A percentile compares a stretch with the other conserved stretches of the same genome.
phyloP scores from a whole-genome alignment of 768 basidiomycete genomes.

The Rhodotorula paludigena region DNA sequence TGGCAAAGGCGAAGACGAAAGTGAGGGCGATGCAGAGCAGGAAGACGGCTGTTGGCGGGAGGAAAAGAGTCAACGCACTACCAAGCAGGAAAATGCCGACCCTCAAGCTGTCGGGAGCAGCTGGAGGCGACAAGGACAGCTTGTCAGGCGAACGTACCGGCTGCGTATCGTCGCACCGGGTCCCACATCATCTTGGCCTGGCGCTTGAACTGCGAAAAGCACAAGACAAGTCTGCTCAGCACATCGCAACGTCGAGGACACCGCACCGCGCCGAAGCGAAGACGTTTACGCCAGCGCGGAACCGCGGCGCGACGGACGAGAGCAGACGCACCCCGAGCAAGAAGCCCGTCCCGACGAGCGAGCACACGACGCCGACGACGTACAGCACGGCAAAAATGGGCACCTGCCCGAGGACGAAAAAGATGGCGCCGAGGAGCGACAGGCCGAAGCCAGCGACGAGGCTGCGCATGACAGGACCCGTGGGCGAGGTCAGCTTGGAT shows the following conservation, averaged over 20 bases:
- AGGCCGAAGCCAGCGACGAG: conserved; percentile 27
- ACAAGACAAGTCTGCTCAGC: not conserved
- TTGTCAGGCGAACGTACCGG: not conserved
- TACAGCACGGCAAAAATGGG: conserved; percentile 29
- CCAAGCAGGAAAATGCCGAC: not conserved
- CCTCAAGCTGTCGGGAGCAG: too few relatives aligned
- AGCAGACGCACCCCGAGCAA: conserved; percentile 21
- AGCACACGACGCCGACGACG: conserved; percentile 27
- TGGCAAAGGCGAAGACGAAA: conserved; percentile 33
- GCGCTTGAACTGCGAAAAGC: conserved; percentile 17
- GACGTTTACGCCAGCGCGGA: too few relatives aligned
- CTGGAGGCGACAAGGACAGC: too few relatives aligned
- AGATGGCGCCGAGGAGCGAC: conserved; percentile 32
- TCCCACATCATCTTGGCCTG: conserved; percentile 37
- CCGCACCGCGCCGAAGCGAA: not conserved
- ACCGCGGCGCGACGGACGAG: too few relatives aligned
- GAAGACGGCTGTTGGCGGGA: conserved; percentile 4
- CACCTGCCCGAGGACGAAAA: conserved; percentile 33
- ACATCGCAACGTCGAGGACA: too few relatives aligned
- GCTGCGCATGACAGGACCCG: not conserved
- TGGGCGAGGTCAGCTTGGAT: too few relatives aligned
- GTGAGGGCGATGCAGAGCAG: conserved; percentile 12
- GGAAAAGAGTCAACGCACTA: not conserved
- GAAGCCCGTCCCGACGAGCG: conserved; percentile 33
- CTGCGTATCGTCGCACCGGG: conserved; percentile 35